Base-by-base conservation (phyloP, 805 yeast species). In the Zygotorulaspora sp. region DNA sequence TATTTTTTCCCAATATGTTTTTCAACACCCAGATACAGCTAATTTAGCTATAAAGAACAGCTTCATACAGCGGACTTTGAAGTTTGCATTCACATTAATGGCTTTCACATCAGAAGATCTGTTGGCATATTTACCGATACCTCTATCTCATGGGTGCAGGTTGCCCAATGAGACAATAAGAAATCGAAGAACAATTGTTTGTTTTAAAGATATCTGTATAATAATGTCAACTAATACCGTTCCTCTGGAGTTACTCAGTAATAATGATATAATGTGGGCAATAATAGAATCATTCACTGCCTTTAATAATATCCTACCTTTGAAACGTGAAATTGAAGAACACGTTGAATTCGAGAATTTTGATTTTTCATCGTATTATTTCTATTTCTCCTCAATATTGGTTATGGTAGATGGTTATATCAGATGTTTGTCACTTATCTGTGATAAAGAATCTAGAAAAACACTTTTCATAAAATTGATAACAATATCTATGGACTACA, bases 301-400 rank as follows among this genome's bases (percentile, higher is more conserved):
- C 21, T 59, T 59, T 32, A 55, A 48, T 33, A 50, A 41, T 3
- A 71, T 78, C 31, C 84, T 92, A 1, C 79, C 83, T 0, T 64
- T 86, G 50, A 74, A 70, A 44, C 70, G 97, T 42, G 96, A 87
- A 53, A 76, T 78, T 3, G 68, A 73, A 5, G 80, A 77, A 42
- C 98, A 90, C 58, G 88, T 90, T 7, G 96, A 89, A 55, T 92
- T 83, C 57, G 98, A 90, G 55, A 80, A 79, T 30, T 85, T 84
- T 21, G 90, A 85, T 35, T 92, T 89, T 69, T 58, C 66, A 13
- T 50, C 61, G 4, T 59, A 46, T 40, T 59, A 48, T 34, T 57
- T 53, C 35, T 55, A 51, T 39, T 58, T 58, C 29, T 52, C 61
- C 2, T 56, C 63, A 3, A 45, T 59, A 20, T 33, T 58, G 12